Evolutionary conservation across 2,329 filamentous ascomycete genomes (phyloP).

Genomic region (Achaetomium macrosporum): DNA sequence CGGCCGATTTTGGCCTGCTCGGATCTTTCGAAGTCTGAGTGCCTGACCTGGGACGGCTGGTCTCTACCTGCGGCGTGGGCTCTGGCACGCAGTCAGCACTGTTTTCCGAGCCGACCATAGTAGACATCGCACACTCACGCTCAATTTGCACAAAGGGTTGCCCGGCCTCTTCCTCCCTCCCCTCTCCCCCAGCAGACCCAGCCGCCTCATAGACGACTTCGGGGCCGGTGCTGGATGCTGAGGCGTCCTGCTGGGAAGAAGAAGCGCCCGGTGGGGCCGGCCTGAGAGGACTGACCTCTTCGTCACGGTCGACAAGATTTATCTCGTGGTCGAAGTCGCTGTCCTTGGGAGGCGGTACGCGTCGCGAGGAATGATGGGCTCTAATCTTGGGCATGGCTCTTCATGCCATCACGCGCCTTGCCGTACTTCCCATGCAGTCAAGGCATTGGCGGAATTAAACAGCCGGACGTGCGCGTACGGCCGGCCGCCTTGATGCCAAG

Average conservation of each 20-base stretch:
- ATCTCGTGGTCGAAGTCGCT: constrained; percentile 68
- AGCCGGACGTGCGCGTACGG: not conserved
- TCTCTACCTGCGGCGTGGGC: constrained; percentile 17
- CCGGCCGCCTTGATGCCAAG: not conserved
- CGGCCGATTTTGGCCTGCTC: constrained; percentile 36
- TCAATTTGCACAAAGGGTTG: constrained; percentile 20
- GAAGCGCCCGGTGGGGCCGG: constrained; percentile 14
- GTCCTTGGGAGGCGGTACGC: constrained; percentile 49
- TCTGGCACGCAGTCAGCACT: constrained; percentile 13
- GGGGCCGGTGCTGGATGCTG: not conserved
- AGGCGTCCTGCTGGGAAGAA: constrained; percentile 4
- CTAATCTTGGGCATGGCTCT: constrained; percentile 36
- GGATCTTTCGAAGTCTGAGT: constrained; percentile 25
- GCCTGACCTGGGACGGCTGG: constrained; percentile 6
- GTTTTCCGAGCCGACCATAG: not conserved
- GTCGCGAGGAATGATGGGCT: constrained; percentile 46
- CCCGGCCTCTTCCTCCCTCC: not conserved
- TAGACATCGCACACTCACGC: constrained; percentile 10
- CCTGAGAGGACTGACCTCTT: constrained; percentile 14
- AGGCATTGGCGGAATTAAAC: constrained; percentile 1
- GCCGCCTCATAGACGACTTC: not conserved
- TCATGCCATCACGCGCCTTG: constrained; percentile 11
- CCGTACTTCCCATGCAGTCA: not conserved
- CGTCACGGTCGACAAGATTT: constrained; percentile 46
- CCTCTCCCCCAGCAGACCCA: not conserved